Percentiles rank a stretch among this genome's conserved stretches.
Conservation (phyloP, 768 basidiomycete species). For the Lactarius trivialis region DNA sequence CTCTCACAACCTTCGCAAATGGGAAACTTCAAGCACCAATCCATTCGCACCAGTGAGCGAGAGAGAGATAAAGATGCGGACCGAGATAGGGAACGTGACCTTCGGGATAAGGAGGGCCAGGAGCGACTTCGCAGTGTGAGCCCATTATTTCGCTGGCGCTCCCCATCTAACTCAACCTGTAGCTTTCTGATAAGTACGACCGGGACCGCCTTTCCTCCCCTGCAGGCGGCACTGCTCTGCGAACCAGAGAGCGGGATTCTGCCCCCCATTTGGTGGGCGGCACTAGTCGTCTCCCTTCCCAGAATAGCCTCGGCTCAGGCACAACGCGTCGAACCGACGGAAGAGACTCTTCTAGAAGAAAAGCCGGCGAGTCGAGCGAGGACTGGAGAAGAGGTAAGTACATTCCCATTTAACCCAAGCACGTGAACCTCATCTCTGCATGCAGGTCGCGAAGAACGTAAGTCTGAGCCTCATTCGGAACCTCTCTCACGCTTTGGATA, state of each 20-base stretch:
- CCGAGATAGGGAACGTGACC: constrained; percentile 46
- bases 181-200: constrained; percentile 87
- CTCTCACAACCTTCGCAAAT: constrained; percentile 83
- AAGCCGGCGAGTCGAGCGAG: constrained; percentile 66
- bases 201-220: constrained; percentile 66
- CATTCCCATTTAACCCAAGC: constrained; percentile 7
- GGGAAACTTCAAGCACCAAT: constrained; percentile 91
- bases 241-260: constrained; percentile 62
- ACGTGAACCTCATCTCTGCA: constrained; percentile 12
- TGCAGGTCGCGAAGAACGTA: constrained; percentile 57
- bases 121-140: constrained; percentile 72
- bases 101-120: constrained; percentile 68
- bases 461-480: constrained; percentile 23
- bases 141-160: constrained; percentile 17
- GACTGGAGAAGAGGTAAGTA: constrained; percentile 79
- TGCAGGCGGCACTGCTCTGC: constrained; percentile 35
- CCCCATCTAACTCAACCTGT: constrained; percentile 12
- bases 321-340: constrained; percentile 50
- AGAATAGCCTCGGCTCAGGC: constrained; percentile 27
- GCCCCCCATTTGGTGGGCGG: constrained; percentile 50
- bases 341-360: constrained; percentile 58
- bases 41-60: constrained; percentile 61
- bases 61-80: constrained; percentile 36
- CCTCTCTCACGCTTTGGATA: background rate
- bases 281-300: constrained; percentile 37